Evolutionary conservation across 2,329 filamentous ascomycete species (phyloP).

Genomic region (Cordyceps pruinosa): DNA sequence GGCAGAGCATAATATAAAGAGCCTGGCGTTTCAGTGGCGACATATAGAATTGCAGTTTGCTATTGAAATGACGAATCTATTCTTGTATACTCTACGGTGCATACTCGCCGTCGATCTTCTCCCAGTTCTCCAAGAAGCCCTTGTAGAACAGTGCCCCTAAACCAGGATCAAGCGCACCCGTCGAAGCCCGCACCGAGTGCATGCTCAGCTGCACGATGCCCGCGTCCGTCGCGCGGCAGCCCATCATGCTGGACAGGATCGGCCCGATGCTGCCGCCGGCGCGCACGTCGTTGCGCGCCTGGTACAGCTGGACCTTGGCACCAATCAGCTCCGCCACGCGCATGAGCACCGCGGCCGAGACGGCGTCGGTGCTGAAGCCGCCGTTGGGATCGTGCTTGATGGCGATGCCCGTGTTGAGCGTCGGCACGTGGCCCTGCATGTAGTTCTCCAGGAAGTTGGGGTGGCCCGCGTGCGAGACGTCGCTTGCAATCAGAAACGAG

Average conservation of each 20-base stretch:
- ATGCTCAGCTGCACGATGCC: conserved; percentile 89
- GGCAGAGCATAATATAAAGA: neutral
- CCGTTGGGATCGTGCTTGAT: conserved; percentile 80
- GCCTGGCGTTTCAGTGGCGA: neutral
- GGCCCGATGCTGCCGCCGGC: conserved; percentile 91
- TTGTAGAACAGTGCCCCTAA: conserved; percentile 85
- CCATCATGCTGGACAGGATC: conserved; percentile 73
- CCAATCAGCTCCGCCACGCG: conserved; percentile 69
- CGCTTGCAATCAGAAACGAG: conserved; percentile 85
- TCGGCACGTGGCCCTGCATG: conserved; percentile 75
- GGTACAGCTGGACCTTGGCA: conserved; percentile 75
- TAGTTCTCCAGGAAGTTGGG: conserved; percentile 86
- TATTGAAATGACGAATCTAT: too few relatives aligned
- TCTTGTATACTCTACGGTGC: conserved; percentile 22
- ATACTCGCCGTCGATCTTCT: conserved; percentile 79
- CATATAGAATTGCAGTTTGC: neutral
- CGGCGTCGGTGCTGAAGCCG: conserved; percentile 90
- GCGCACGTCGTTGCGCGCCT: conserved; percentile 86
- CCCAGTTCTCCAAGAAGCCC: conserved; percentile 81
- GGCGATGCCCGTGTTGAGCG: conserved; percentile 79
- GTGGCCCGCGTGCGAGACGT: conserved; percentile 90
- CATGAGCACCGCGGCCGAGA: conserved; percentile 74
- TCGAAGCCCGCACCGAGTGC: conserved; percentile 88
- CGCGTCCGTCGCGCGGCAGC: conserved; percentile 76
- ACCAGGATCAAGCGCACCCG: conserved; percentile 77